phyloP scores from a whole-genome alignment of 2,329 filamentous ascomycete species.

The Cryphonectria naterciae region DNA sequence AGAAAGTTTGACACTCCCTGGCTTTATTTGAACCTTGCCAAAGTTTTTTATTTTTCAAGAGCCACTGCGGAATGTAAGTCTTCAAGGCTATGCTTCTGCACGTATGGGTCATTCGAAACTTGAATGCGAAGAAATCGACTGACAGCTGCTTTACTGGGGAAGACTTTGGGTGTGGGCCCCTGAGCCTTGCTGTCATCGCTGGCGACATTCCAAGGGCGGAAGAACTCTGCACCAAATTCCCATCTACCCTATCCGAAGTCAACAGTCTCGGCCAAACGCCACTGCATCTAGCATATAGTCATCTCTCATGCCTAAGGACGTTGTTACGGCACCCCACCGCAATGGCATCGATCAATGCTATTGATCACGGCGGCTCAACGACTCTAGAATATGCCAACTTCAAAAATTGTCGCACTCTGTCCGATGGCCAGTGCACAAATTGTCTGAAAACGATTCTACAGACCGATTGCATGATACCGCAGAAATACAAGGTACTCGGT shows the following conservation, averaged over 20 bases:
- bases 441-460: background rate
- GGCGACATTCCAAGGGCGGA: background rate
- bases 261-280: background rate
- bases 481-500: background rate
- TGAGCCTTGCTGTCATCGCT: background rate
- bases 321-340: background rate
- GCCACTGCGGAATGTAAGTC: background rate
- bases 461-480: background rate
- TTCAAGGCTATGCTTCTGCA: background rate
- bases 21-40: background rate
- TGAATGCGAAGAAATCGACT: background rate
- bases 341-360: background rate
- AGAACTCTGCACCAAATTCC: background rate
- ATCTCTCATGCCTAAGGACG: background rate
- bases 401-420: fast-evolving
- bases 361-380: background rate
- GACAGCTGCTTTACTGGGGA: background rate
- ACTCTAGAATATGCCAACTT: background rate
- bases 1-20: too few relatives aligned
- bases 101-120: background rate
- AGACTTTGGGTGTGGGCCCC: background rate
- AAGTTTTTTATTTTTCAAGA: background rate
- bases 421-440: background rate
- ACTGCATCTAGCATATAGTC: background rate
- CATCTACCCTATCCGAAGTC: background rate